These are phyloP conservation scores for Coffea eugenioides DNA, from an alignment of 257 asterid species.

Conservation along the genomic window DNA sequence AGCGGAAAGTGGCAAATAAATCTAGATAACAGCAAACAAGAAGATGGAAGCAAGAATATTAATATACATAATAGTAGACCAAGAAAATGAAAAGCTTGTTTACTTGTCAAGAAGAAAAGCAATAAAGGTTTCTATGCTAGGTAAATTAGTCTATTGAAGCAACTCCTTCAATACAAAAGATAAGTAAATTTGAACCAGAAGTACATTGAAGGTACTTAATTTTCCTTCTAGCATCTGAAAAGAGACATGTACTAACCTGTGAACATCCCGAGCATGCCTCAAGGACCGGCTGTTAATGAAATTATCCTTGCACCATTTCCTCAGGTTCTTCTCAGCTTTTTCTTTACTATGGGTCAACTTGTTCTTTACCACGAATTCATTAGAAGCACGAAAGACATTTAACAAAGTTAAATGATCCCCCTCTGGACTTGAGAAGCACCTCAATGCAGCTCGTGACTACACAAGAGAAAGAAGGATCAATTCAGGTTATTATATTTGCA, in stretches of 20 bases:
- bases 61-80: not conserved
- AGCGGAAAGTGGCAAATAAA: not conserved
- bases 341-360: constrained; percentile 43
- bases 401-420: constrained; percentile 94
- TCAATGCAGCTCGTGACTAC: constrained; percentile 81
- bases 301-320: constrained; percentile 95
- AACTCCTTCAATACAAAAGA: too few species aligned
- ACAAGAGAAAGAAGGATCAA: constrained; percentile 3
- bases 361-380: constrained; percentile 69
- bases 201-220: not conserved
- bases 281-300: constrained; percentile 86
- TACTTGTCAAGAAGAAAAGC: not conserved
- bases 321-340: constrained; percentile 77
- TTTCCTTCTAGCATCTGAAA: not conserved
- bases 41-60: not conserved
- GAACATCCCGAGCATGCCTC: constrained; percentile 88
- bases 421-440: constrained; percentile 73
- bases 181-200: not conserved
- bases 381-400: constrained; percentile 70
- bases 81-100: not conserved
- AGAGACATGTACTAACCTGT: constrained; percentile 49
- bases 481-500: constrained; percentile 27
- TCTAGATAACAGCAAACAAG: constrained; percentile 2
- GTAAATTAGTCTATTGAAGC: not conserved
- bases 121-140: not conserved